Base-by-base conservation (phyloP, 257 asterid genomes). In the Scutellaria baicalensis region DNA sequence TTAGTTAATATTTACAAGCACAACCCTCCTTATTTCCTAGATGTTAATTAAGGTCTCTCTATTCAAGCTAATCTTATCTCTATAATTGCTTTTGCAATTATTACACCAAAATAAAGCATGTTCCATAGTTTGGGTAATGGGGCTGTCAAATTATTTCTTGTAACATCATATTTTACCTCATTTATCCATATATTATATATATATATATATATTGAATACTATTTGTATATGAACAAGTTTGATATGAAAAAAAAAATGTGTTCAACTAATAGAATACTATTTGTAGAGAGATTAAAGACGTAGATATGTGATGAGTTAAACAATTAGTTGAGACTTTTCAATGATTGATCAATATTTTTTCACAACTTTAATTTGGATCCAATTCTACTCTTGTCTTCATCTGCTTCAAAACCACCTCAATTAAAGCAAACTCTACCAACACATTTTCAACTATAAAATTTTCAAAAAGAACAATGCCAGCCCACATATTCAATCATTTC, bases 371-470 rank as follows among this genome's bases (percentile, higher is more conserved):
- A 39, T 68, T 80, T 74, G 77, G 83, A 73, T 84, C 82, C 75
- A 79, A 79, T 72, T 71, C 47, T 51, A 59, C 58, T 70, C 79
- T 72, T 82, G 89, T 82, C 80, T 69, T 80, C 56, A 69, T 75
- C 72, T 66, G 70, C 31, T 66, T 59, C 69, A 72, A 57, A 64
- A 13, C 9, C 8, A 5, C 4, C 52, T 5, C 2, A 70, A 35
- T 14, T 45, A 59, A 72, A 74, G 59, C 64, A 51, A 18, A 17
- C 35, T 3, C 36, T 12, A 81, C 49, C 40, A 68, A 38, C 50
- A 43, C 12, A 44, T 42, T 33, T 60, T 71, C 68, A 68, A 70
- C 71, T 63, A 74, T 60, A 55, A 54, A 70, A 75, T 44, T 17
- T 69, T 62, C 42, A 49, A 77, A 77, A 60, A 23, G 48, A 63